Evolutionary conservation across 495 filamentous ascomycete species (phyloP), one percentile per base, ranked within the genome.

Genomic region (Entonaema liquescens): DNA sequence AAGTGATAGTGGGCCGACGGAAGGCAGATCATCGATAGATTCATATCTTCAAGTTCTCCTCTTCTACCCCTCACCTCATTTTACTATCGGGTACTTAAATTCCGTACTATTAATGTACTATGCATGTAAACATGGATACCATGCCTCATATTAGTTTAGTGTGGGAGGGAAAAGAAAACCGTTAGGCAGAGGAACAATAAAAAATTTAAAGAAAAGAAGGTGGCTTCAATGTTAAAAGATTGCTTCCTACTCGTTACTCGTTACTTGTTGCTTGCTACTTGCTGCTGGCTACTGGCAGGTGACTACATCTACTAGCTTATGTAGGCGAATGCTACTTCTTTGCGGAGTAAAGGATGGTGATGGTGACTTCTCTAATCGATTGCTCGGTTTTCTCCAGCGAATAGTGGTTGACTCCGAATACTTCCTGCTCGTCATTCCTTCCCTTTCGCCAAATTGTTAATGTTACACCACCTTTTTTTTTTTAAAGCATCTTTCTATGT

Each of bases 21-120:
- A 40, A 61, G 19, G 15, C 5, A 56, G 64, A 65, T 38, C 64
- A 64, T 67, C 60, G 64, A 68, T 72, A 72, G 49, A 29, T 17
- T 60, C 50, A 68, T 68, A 72, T 25, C 31, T 40, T 57, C 49
- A 56, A 54, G 35, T 42, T 59, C 56, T 58, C 53, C 21, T 25
- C 50, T 21, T 59, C 25, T 64, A 72, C 70, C 70, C 70, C 70
- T 72, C 70, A 72, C 50, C 60, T 72, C 49, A 72, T 72, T 72
- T 72, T 36, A 63, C 49, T 72, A 67, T 25, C 62, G 56, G 56
- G 40, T 52, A 65, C 61, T 60, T 60, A 59, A 59, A 44, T 49
- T 58, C 54, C 13, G 65, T 25, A 38, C 55, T 65, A 65, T 52
- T 52, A 49, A 65, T 56, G 53, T 56, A 23, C 8, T 19, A 56